Evolutionary conservation across 2,329 filamentous ascomycete genomes (phyloP).

Genomic region (Amphichorda felina): DNA sequence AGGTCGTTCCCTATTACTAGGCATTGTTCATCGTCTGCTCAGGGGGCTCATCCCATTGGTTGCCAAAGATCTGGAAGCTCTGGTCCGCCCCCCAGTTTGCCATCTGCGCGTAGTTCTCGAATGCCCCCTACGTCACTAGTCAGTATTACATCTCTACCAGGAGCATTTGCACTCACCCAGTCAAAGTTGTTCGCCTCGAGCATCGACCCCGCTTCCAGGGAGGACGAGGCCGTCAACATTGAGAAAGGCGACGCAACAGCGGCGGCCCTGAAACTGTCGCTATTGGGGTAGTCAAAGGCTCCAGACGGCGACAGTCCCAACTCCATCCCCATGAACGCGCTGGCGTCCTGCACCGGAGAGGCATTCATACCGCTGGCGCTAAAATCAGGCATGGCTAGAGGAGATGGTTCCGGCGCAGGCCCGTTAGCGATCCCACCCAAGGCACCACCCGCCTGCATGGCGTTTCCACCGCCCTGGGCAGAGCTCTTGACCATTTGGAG

Average conservation of each 20-base stretch:
- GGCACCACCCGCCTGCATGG: conserved; percentile 5
- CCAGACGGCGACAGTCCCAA: conserved; percentile 21
- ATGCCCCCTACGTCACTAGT: conserved; percentile 29
- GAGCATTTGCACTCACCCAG: conserved; percentile 33
- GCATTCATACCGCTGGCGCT: conserved; percentile 11
- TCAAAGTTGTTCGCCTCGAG: conserved; percentile 38
- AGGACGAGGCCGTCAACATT: conserved; percentile 34
- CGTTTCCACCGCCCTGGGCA: neutral
- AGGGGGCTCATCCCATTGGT: conserved; percentile 13
- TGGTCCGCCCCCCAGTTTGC: conserved; percentile 40
- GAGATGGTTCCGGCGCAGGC: too few relatives aligned
- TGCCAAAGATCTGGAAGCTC: conserved; percentile 37
- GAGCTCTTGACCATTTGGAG: conserved; percentile 55
- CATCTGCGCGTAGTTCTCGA: conserved; percentile 44
- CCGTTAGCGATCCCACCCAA: conserved; percentile 22
- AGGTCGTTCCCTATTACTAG: too few relatives aligned
- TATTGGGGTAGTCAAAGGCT: conserved; percentile 4
- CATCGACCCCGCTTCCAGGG: conserved; percentile 8
- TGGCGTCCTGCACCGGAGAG: conserved; percentile 24
- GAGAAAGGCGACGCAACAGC: conserved; percentile 34
- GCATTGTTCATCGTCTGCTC: conserved; percentile 8
- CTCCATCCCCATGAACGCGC: conserved; percentile 31
- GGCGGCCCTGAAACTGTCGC: conserved; percentile 13
- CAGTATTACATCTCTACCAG: neutral
- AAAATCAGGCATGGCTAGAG: conserved; percentile 10